Base-by-base conservation (phyloP, 1,284 basidiomycete species). In the Leucoagaricus sp. region DNA sequence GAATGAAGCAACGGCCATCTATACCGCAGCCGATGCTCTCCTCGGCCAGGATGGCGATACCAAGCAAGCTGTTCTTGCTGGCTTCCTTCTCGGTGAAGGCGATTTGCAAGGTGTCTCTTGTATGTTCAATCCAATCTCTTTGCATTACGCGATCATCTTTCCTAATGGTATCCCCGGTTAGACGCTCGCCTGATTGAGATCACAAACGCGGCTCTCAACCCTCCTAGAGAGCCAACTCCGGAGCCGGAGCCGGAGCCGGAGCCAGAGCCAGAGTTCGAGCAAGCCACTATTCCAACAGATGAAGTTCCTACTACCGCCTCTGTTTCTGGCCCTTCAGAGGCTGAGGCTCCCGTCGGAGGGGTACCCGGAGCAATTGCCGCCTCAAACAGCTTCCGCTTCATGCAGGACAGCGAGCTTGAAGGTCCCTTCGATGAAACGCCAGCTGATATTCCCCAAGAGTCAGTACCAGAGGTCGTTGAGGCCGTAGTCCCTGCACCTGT, bases 341-440 rank as follows among this genome's bases (percentile, higher is more conserved):
- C 71, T 17, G 73, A 74, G 38, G 65, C 65, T 12, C 64, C 64
- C 25, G 69, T 76, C 15, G 63, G 64, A 19, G 79, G 72, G 34
- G 57, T 78, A 26, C 72, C 77, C 36, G 64, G 70, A 51, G 58
- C 73, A 29, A 68, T 72, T 29, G 62, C 73, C 31, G 66, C 70
- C 17, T 75, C 84, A 0, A 77, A 77, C 52, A 81, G 81, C 69
- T 86, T 91, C 76, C 83, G 81, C 63, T 92, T 91, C 69, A 86
- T 92, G 74, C 84, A 89, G 69, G 86, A 80, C 54, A 91, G 89
- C 65, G 89, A 92, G 63, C 75, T 91, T 28, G 90, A 86, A 58
- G 64, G 75, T 2, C 53, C 76, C 10, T 78, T 80, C 42, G 82
- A 84, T 58, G 73, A 79, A 29, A 73, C 65, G 26, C 71, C 73